Evolutionary conservation across 805 yeast genomes (phyloP), one percentile per base, ranked within the genome.

Genomic region (Wickerhamiella spandovensis): DNA sequence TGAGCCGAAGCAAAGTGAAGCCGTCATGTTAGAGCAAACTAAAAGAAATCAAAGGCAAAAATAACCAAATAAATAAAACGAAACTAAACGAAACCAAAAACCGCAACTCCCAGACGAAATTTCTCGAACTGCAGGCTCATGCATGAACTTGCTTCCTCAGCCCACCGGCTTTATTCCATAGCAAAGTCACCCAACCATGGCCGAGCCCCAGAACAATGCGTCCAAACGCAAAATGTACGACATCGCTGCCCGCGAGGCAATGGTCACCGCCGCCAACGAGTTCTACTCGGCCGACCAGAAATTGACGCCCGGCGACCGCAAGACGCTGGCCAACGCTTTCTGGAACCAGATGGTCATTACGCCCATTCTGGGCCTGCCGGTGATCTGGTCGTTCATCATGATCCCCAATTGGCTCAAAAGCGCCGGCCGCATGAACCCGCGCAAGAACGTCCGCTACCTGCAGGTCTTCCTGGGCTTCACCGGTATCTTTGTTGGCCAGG

Each of bases 401-500:
- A 13, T 45, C 2, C 62, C 62, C 10, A 54, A 42, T 10, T 44
- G 44, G 43, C 51, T 57, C 37, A 48, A 55, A 47, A 43, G 47
- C 13, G 32, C 51, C 12, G 54, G 54, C 21, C 21, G 47, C 12
- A 17, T 55, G 10, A 32, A 46, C 17, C 47, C 53, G 3, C 53
- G 53, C 18, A 44, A 24, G n/a, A 44, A 38, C 23, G 47, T 47
- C 44, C 46, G 58, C 10, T 35, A 48, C 24, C 37, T 47, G 12
- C 62, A 59, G 46, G 49, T 57, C 10, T 48, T 52, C 12, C 48
- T 57, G 7, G 62, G 61, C 5, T 48, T 59, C 13, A 21, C 48
- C 9, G 62, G 62, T 8, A 53, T 57, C n/a, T 57, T 56, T 21
- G 50, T 47, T 3, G 62, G 62, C 38, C 43, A 53, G 39, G 52